phyloP scores from a whole-genome alignment of 2,329 filamentous ascomycete species.

The Pseudogymnoascus destructans region DNA sequence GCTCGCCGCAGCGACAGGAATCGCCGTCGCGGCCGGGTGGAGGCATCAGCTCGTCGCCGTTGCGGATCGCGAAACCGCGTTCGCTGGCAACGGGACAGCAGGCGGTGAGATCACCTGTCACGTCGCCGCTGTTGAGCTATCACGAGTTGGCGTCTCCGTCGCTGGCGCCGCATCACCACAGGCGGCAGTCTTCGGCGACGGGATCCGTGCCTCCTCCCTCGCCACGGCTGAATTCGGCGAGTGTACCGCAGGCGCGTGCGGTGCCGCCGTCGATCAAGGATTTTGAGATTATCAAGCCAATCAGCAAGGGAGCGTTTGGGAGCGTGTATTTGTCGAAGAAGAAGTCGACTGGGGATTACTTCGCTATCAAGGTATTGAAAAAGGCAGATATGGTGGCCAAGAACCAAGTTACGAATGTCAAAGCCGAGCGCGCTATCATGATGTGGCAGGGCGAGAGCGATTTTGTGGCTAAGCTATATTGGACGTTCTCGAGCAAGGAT shows the following conservation, averaged over 20 bases:
- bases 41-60: conserved; percentile 65
- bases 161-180: conserved; percentile 55
- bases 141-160: conserved; percentile 67
- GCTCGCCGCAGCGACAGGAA: conserved; percentile 72
- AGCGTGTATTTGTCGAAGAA: conserved; percentile 98
- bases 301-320: conserved; percentile 96
- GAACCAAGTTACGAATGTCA: conserved; percentile 98
- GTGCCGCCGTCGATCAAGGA: conserved; percentile 96
- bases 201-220: conserved; percentile 62
- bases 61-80: conserved; percentile 75
- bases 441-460: conserved; percentile 99
- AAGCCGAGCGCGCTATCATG: conserved; percentile 97
- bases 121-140: conserved; percentile 69
- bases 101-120: conserved; percentile 66
- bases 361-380: conserved; percentile 94
- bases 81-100: conserved; percentile 46
- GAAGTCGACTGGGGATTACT: conserved; percentile 96
- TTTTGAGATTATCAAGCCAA: conserved; percentile 98
- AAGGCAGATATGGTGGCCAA: conserved; percentile 99
- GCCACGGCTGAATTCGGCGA: conserved; percentile 64
- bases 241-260: conserved; percentile 70
- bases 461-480: conserved; percentile 97
- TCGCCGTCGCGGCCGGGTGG: conserved; percentile 56
- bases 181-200: conserved; percentile 81
- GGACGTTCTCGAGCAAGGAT: conserved; percentile 99